Evolutionary conservation across 768 basidiomycete species (phyloP), one percentile per base, ranked within the genome.

Genomic region (Exidia glandulosa): DNA sequence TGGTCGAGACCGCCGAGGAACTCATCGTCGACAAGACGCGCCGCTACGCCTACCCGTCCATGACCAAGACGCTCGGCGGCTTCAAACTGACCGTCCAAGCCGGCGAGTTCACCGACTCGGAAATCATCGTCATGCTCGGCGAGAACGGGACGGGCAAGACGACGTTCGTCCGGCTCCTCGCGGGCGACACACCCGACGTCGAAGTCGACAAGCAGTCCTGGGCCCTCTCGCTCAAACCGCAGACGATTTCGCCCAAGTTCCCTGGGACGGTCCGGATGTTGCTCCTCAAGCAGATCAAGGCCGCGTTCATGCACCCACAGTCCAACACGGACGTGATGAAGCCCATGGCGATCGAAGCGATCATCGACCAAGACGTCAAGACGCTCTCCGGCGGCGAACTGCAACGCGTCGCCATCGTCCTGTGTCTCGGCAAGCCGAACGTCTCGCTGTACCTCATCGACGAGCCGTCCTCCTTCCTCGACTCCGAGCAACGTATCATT

Each of bases 91-190:
- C 92, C 56, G 90, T 99, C 58, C 83, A 95, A 66, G 76, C 73
- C 0, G 96, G 96, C 25, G 81, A 81, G 32, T 99, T 98, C 75
- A 94, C 95, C 19, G 94, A 98, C 70, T 97, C 94, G 2, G 96
- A 99, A 72, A 99, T 99, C 72, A 92, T 99, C 66, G 96, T 99
- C 72, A 90, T 99, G 87, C 78, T 99, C 32, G 96, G 96, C 62
- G 96, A 99, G 81, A 99, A 99, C 74, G 96, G 96, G 56, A 99
- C 93, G 2, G 94, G 96, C 37, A 99, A 99, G 79, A 97, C 96
- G 47, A 99, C 96, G 1, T 92, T 99, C 71, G 93, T 99, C 59
- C 90, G 94, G 62, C 76, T 99, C 59, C 80, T 99, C 57, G 93
- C 94, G 1, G 96, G 96, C 36, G 95, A 96, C 66, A 84, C 80